Evolutionary conservation across 2,329 filamentous ascomycete genomes (phyloP), one percentile per base, ranked within the genome.

Genomic region (Colletotrichum sp.): DNA sequence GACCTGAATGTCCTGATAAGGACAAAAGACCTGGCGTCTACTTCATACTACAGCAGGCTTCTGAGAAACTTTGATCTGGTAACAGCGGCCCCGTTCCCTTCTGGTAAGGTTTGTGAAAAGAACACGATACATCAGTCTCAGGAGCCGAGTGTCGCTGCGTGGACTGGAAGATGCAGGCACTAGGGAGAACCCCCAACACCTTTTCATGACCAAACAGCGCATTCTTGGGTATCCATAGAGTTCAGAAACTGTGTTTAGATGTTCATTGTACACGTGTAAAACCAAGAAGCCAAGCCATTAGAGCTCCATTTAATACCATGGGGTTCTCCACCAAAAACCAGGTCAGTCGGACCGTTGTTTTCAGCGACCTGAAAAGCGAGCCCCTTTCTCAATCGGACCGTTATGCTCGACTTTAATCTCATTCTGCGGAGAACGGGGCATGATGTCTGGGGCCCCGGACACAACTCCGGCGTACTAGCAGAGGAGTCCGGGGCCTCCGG

Each of bases 271-370:
- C 36, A 30, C 63, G 63, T 66, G 36, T 28, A 66, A 52, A 30
- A 32, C 27, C 64, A 64, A 52, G 65, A 59, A 69, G 70, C 74
- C 74, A 76, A 76, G 74, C 59, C 74, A 30, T 32, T 39, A 11
- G 36, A 65, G 60, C 57, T 60, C 74, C 74, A 76, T 28, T 55
- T 73, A 65, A 65, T 44, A 59, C 55, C 30, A 52, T 16, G 19
- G 15, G 13, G 13, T 36, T 69, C 70, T n/a, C 74, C 70, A 74
- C 67, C 32, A 73, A 52, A 48, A n/a, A 48, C 52, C 70, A 39
- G 60, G 64, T 32, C 44, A 76, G 34, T 76, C 74, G 74, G 74
- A 65, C 74, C 74, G 70, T 74, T 69, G 59, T 34, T 34, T 76
- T 69, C 48, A 76, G 74, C 74, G 74, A 76, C 22, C 44, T 3